These are phyloP conservation scores for Lactarius pseudohatsudake DNA, from an alignment of 768 basidiomycete genomes.

Conservation along the genomic window DNA sequence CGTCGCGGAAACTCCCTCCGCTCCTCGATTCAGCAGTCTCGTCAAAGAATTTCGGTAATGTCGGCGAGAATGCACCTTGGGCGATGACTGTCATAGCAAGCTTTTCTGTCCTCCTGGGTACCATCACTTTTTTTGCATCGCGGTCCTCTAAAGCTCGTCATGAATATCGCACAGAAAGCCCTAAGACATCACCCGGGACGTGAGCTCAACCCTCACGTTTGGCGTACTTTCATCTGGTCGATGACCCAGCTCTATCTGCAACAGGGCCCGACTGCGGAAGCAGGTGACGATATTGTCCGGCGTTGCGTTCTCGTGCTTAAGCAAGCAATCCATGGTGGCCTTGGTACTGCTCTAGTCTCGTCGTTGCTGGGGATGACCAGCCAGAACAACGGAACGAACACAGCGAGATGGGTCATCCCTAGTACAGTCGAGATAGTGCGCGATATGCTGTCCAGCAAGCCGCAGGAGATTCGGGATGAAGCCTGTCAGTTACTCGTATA, in stretches of 20 bases:
- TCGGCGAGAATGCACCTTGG: slow-evolving; percentile 22
- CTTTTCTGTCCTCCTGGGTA: slow-evolving; percentile 20
- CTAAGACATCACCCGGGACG: slow-evolving; percentile 18
- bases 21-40: slow-evolving; percentile 19
- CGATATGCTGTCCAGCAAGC: slow-evolving; percentile 23
- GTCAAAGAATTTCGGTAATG: slow-evolving; percentile 3
- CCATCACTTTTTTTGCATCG: slow-evolving; percentile 19
- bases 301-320: slow-evolving; percentile 23
- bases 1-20: slow-evolving; percentile 19
- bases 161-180: slow-evolving; percentile 18
- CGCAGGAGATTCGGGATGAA: slow-evolving; percentile 7
- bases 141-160: slow-evolving; percentile 23
- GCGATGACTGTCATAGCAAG: slow-evolving; percentile 18
- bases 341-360: slow-evolving; percentile 19
- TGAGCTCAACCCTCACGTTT: slow-evolving; percentile 24
- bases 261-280: slow-evolving; percentile 1
- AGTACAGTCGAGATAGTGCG: slow-evolving; percentile 14
- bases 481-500: slow-evolving; percentile 8
- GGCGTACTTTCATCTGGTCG: slow-evolving; percentile 27
- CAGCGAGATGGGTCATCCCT: slow-evolving; percentile 6
- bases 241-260: slow-evolving; percentile 23
- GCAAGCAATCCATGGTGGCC: slow-evolving; percentile 17
- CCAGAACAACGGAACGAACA: not conserved
- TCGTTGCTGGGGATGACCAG: slow-evolving; percentile 8
- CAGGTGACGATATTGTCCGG: slow-evolving; percentile 7